Conservation (phyloP, 202 grass and related monocot genomes). For the Zoysia matrella region DNA sequence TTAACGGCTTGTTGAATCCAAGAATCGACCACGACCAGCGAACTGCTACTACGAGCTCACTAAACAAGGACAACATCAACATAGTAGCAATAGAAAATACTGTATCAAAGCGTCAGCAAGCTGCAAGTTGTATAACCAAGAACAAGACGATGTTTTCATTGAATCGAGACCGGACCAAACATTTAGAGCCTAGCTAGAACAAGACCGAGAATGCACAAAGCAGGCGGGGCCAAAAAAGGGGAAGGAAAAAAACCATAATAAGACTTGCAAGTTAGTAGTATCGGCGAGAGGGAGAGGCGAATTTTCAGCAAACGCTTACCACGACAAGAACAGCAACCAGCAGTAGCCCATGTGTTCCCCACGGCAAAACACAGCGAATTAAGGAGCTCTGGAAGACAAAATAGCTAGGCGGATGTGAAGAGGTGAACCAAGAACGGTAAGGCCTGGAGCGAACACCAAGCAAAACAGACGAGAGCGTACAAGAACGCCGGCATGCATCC, state of each 20-base stretch:
- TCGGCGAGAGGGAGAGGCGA: neutral
- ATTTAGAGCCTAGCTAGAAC: neutral
- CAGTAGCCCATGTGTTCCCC: neutral
- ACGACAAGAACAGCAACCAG: neutral
- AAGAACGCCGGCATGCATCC: neutral
- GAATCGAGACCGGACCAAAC: neutral
- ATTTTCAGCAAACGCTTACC: neutral
- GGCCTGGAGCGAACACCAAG: no score
- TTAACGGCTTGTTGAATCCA: constrained; percentile 20
- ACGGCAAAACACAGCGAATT: neutral
- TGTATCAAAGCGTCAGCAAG: neutral
- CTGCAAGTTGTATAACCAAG: neutral
- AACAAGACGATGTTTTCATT: neutral
- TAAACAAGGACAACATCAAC: constrained; percentile 12
- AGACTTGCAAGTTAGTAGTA: neutral
- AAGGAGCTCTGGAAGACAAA: neutral
- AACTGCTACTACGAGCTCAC: neutral
- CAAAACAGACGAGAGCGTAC: no score
- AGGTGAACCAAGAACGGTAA: neutral
- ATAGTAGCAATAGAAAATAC: neutral
- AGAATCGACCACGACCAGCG: neutral
- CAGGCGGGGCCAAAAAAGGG: neutral
- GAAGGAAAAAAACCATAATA: neutral
- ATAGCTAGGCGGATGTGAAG: neutral
- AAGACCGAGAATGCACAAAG: neutral